Conservation (phyloP, 257 asterid species). For the Jaltomata sinuosa region DNA sequence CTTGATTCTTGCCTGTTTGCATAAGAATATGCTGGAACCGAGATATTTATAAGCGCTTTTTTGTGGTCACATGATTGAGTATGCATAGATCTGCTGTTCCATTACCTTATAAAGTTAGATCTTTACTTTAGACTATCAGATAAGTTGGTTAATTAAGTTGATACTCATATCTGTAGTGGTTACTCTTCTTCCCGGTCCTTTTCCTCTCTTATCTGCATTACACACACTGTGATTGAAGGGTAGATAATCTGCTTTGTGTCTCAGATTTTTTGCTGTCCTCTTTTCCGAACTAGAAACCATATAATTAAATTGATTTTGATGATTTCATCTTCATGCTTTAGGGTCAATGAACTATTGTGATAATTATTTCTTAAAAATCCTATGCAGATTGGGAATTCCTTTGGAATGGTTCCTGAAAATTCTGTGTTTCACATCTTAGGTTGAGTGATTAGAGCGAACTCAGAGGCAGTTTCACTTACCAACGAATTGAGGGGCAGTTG, state of each 20-base stretch:
- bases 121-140: neutral
- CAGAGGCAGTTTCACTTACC: neutral
- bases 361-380: neutral
- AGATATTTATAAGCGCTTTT: too few species aligned
- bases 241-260: neutral
- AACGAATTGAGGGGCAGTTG: neutral
- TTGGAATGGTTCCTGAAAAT: neutral
- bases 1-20: too few species aligned
- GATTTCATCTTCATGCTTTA: neutral
- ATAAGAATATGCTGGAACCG: too few species aligned
- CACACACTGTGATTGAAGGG: neutral
- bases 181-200: neutral
- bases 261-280: neutral
- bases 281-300: neutral
- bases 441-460: neutral
- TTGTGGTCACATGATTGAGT: neutral
- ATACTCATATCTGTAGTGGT: neutral
- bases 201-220: neutral
- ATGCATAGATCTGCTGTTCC: neutral
- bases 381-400: neutral
- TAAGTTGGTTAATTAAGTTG: too few species aligned
- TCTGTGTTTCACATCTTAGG: neutral
- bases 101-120: neutral
- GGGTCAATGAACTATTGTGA: neutral
- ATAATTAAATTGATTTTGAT: neutral